These are phyloP conservation scores for Nyctanthes arbortristis DNA, from an alignment of 257 asterid species.

Conservation along the genomic window DNA sequence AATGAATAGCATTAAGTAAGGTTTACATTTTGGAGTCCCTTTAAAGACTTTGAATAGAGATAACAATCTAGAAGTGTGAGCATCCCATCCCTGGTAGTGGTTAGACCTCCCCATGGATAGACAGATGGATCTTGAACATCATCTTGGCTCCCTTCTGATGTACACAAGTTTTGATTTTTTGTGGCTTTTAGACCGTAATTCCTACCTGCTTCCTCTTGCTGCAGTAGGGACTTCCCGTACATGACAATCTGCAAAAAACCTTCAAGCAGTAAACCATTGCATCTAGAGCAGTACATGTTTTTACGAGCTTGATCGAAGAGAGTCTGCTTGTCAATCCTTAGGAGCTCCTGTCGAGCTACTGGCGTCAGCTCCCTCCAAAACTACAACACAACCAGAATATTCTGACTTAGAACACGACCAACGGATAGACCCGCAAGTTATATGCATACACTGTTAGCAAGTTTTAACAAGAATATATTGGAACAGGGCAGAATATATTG, in stretches of 20 bases:
- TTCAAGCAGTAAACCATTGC: slow-evolving; percentile 96
- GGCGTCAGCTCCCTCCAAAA: slow-evolving; percentile 87
- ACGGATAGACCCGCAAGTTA: background rate
- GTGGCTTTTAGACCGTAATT: slow-evolving; percentile 38
- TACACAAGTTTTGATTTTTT: slow-evolving; percentile 44
- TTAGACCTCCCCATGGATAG: slow-evolving; percentile 98
- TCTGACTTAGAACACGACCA: background rate
- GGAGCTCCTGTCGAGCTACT: slow-evolving; percentile 74
- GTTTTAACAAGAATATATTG: background rate
- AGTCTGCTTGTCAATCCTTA: slow-evolving; percentile 85
- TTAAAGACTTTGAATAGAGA: slow-evolving; percentile 68
- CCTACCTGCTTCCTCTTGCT: slow-evolving; percentile 59
- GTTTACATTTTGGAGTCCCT: slow-evolving; percentile 84
- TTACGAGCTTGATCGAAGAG: slow-evolving; percentile 96
- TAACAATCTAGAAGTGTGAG: slow-evolving; percentile 90
- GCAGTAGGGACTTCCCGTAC: slow-evolving; percentile 79
- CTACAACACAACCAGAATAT: slow-evolving; percentile 49
- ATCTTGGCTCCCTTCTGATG: slow-evolving; percentile 50
- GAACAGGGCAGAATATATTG: slow-evolving; percentile 9
- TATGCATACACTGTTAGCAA: background rate
- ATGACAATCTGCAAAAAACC: slow-evolving; percentile 86
- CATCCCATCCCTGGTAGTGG: slow-evolving; percentile 74
- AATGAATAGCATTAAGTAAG: slow-evolving; percentile 14
- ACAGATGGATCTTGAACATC: slow-evolving; percentile 88
- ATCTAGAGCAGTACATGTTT: slow-evolving; percentile 96